Conservation (phyloP, 495 filamentous ascomycete genomes). For the Xylaria longipes region DNA sequence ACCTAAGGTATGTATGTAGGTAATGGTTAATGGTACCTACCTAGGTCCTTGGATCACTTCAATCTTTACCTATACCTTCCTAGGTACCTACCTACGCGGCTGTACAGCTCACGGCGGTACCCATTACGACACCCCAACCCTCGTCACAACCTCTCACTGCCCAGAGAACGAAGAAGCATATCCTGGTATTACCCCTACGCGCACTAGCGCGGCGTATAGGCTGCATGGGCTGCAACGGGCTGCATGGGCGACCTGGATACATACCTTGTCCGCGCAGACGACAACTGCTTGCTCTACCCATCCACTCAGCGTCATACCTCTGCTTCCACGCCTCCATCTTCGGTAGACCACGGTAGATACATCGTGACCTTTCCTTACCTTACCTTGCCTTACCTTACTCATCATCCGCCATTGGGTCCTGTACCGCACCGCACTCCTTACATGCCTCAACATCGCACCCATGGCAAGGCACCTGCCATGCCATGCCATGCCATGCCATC, state of each 20-base stretch:
- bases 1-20: too few species aligned
- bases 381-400: conserved; percentile 33
- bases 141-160: conserved; percentile 37
- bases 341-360: conserved; percentile 8
- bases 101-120: background rate
- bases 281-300: conserved; percentile 9
- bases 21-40: background rate
- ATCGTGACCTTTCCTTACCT: conserved; percentile 11
- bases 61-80: too few species aligned
- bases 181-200: conserved; percentile 24
- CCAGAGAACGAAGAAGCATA: conserved; percentile 36
- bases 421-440: background rate
- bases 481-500: background rate
- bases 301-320: conserved; percentile 4
- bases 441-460: conserved; percentile 15
- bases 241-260: background rate
- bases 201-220: conserved; percentile 30
- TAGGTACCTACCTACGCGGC: too few species aligned
- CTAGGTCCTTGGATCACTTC: too few species aligned
- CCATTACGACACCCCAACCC: conserved; percentile 21
- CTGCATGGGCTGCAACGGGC: background rate
- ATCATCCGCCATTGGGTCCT: background rate
- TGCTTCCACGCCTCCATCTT: background rate
- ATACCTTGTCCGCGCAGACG: conserved; percentile 22
- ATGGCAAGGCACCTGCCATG: conserved; percentile 34